These are phyloP conservation scores for Rheum nobile DNA, from an alignment of 148 eudicot species.

Conservation along the genomic window DNA sequence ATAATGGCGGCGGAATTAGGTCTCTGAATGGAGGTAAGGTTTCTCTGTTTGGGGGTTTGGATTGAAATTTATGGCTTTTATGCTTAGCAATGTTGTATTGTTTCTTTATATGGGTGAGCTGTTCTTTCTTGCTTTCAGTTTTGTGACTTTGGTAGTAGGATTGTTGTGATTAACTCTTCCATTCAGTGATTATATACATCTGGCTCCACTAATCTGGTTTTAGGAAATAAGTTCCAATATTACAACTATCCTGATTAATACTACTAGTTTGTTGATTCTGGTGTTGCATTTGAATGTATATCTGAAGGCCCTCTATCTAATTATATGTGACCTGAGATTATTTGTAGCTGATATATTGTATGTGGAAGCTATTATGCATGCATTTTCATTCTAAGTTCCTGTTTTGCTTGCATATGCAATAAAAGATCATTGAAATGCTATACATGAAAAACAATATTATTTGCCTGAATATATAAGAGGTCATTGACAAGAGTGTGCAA, in stretches of 20 bases:
- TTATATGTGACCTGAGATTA: neutral
- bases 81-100: neutral
- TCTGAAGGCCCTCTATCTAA: neutral
- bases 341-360: neutral
- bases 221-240: neutral
- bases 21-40: constrained; percentile 8
- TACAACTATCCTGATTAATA: neutral
- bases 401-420: neutral
- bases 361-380: neutral
- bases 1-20: neutral
- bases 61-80: neutral
- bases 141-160: neutral
- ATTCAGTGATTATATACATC: neutral
- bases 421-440: neutral
- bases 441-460: neutral
- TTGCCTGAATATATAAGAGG: neutral
- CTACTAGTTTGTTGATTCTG: neutral
- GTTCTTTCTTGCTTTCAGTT: too few species aligned
- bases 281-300: neutral
- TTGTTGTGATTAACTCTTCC: neutral
- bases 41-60: neutral
- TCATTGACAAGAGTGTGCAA: neutral
- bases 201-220: neutral
- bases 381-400: neutral
- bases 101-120: too few species aligned